Conservation (phyloP, 768 basidiomycete genomes). For the Rhizopogon salebrosus region DNA sequence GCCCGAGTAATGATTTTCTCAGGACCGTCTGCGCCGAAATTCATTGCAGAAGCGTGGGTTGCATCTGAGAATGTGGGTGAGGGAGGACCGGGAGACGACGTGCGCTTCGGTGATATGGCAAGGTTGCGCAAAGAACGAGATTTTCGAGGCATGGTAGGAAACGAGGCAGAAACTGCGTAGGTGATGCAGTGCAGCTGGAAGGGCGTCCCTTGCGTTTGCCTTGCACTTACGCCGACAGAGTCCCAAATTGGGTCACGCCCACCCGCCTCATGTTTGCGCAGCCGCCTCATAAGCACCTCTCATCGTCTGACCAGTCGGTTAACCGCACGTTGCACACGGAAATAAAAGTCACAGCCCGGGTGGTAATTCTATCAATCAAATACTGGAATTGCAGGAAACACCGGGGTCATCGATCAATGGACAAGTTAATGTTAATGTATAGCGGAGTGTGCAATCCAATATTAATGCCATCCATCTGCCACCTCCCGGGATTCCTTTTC, state of each 20-base stretch:
- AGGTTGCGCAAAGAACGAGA: constrained; percentile 56
- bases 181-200: constrained; percentile 9
- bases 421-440: background rate
- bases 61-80: constrained; percentile 83
- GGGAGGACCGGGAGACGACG: constrained; percentile 54
- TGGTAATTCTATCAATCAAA: background rate
- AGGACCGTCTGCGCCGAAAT: constrained; percentile 71
- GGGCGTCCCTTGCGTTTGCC: background rate
- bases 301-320: background rate
- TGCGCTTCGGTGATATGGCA: constrained; percentile 40
- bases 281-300: background rate
- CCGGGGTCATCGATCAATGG: background rate
- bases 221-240: background rate
- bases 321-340: background rate
- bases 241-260: constrained; percentile 10
- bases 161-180: constrained; percentile 9
- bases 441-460: background rate
- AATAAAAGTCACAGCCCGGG: background rate
- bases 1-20: constrained; percentile 78
- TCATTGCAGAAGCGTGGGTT: constrained; percentile 73
- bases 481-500: background rate
- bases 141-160: constrained; percentile 38
- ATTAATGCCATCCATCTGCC: background rate
- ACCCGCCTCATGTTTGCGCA: too few species aligned
- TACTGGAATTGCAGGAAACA: too few species aligned